A percentile compares a stretch with the other conserved stretches of the same genome.
Evolutionary conservation across 805 yeast genomes (phyloP).

Genomic region (Yamadazyma akitaensis): DNA sequence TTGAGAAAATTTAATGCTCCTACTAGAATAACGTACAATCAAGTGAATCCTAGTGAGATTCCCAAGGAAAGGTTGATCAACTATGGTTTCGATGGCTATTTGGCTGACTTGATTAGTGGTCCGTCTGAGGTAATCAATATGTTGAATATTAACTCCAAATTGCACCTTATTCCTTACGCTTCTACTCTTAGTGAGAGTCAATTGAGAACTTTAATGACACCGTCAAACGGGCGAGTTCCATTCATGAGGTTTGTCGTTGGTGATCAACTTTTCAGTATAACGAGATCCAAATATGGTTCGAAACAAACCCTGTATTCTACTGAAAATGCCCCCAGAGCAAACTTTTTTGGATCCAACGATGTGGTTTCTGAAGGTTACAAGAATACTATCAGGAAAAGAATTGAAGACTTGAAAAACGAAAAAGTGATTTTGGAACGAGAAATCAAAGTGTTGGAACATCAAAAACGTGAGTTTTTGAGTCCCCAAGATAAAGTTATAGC

Average conservation of each 20-base stretch:
- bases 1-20: slow-evolving; percentile 48
- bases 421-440: background rate
- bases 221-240: slow-evolving; percentile 37
- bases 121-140: slow-evolving; percentile 68
- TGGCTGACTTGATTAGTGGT: slow-evolving; percentile 69
- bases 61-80: slow-evolving; percentile 33
- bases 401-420: background rate
- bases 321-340: slow-evolving; percentile 28
- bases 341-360: slow-evolving; percentile 22
- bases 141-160: slow-evolving; percentile 54
- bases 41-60: slow-evolving; percentile 14
- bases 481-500: slow-evolving; percentile 5
- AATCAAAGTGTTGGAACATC: background rate
- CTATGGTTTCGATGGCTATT: slow-evolving; percentile 77
- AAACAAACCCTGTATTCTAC: slow-evolving; percentile 47
- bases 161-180: slow-evolving; percentile 62
- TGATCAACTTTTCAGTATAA: slow-evolving; percentile 47
- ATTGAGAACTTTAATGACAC: slow-evolving; percentile 33
- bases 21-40: slow-evolving; percentile 44
- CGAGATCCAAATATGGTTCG: slow-evolving; percentile 62
- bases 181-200: slow-evolving; percentile 41
- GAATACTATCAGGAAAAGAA: slow-evolving; percentile 1
- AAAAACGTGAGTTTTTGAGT: background rate
- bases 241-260: slow-evolving; percentile 63
- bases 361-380: slow-evolving; percentile 19